These are phyloP conservation scores for Raddia distichophylla DNA, from an alignment of 176 grass and related monocot genomes.

Conservation along the genomic window DNA sequence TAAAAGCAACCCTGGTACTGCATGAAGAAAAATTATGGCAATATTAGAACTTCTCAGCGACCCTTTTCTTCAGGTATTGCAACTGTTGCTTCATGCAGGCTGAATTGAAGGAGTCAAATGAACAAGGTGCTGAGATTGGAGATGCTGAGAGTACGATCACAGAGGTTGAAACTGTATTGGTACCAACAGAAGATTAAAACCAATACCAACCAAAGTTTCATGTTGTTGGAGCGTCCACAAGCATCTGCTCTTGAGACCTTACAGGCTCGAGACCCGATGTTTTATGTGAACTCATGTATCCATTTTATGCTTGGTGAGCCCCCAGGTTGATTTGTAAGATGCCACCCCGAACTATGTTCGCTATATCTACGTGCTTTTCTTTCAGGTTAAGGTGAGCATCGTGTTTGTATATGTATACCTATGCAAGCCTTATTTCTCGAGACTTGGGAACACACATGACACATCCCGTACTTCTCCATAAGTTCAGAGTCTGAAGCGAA, in stretches of 20 bases:
- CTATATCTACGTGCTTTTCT: neutral
- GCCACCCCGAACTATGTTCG: neutral
- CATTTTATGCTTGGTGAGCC: neutral
- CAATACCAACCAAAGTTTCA: neutral
- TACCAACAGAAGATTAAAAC: conserved; percentile 36
- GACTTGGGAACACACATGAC: neutral
- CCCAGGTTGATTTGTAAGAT: neutral
- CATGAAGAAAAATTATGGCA: neutral
- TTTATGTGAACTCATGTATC: neutral
- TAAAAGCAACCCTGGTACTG: conserved; percentile 77
- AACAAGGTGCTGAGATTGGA: conserved; percentile 68
- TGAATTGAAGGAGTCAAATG: conserved; percentile 81
- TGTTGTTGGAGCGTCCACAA: neutral
- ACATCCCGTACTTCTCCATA: neutral
- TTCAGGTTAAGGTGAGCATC: neutral
- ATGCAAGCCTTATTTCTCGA: neutral
- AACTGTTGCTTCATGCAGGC: conserved; percentile 37
- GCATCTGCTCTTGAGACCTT: neutral
- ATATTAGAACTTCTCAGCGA: neutral
- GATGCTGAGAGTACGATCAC: conserved; percentile 70
- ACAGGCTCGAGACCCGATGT: neutral
- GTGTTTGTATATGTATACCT: neutral
- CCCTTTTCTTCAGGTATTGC: neutral
- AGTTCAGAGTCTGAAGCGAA: no score
- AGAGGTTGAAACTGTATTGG: conserved; percentile 70